Conservation (phyloP, 176 grass and related monocot genomes). For the Zizania latifolia region DNA sequence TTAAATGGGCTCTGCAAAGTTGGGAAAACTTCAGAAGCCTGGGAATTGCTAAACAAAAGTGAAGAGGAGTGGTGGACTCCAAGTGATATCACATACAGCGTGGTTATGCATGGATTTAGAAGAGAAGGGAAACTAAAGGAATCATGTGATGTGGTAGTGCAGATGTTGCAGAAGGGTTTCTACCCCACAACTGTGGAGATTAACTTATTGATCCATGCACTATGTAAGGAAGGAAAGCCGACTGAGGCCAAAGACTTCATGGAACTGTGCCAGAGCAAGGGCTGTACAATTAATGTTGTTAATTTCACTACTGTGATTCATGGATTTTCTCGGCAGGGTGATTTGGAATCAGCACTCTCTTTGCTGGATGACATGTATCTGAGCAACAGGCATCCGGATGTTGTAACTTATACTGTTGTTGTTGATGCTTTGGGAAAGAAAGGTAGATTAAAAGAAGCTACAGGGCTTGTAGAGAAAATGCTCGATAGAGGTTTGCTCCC, state of each 20-base stretch:
- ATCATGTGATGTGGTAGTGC: constrained; percentile 70
- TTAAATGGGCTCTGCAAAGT: constrained; percentile 87
- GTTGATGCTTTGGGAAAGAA: constrained; percentile 83
- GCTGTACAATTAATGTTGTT: constrained; percentile 78
- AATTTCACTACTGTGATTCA: constrained; percentile 96
- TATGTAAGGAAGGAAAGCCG: constrained; percentile 58
- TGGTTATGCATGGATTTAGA: constrained; percentile 87
- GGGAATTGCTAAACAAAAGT: constrained; percentile 77
- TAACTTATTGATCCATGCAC: constrained; percentile 82
- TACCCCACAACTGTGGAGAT: constrained; percentile 77
- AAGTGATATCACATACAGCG: constrained; percentile 71
- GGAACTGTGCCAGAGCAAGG: constrained; percentile 87
- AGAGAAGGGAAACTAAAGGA: constrained; percentile 83
- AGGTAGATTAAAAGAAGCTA: constrained; percentile 70
- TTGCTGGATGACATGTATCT: constrained; percentile 96
- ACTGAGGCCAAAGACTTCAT: constrained; percentile 77
- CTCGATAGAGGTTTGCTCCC: constrained; percentile 77
- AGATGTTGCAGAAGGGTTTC: constrained; percentile 81
- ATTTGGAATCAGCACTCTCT: constrained; percentile 73
- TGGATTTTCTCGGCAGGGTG: constrained; percentile 73
- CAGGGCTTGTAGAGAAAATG: constrained; percentile 69
- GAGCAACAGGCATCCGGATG: constrained; percentile 88
- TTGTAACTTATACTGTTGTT: constrained; percentile 80
- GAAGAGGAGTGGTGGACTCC: constrained; percentile 92
- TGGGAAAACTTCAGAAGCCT: constrained; percentile 65